phyloP scores from a whole-genome alignment of 2,329 filamentous ascomycete genomes.

The Aspergillus bombycis region DNA sequence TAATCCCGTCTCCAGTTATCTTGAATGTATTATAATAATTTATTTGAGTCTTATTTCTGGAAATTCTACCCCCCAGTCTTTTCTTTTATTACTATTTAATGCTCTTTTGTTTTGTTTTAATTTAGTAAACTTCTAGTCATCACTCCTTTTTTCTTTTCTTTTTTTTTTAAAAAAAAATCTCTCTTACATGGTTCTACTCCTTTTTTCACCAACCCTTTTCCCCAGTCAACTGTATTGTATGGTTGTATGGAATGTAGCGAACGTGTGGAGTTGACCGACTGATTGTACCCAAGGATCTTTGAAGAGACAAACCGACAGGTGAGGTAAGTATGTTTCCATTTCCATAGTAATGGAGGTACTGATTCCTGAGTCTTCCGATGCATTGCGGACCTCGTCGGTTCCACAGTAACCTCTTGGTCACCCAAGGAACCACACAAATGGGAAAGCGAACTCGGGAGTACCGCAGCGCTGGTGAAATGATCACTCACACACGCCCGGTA shows the following conservation, averaged over 20 bases:
- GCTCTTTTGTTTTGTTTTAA: neutral
- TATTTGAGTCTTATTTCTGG: constrained; percentile 8
- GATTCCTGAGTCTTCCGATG: constrained; percentile 4
- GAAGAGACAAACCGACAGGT: neutral
- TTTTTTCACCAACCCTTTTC: neutral
- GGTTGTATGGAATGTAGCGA: neutral
- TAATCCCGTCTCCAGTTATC: constrained; percentile 5
- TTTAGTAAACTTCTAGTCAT: neutral
- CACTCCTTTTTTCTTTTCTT: neutral
- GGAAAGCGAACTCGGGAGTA: constrained; percentile 1
- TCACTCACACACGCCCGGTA: neutral
- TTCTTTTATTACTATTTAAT: constrained; percentile 1
- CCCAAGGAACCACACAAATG: constrained; percentile 5
- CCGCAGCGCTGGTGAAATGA: constrained; percentile 1
- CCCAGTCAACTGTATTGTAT: constrained; percentile 1
- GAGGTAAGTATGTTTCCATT: constrained; percentile 4
- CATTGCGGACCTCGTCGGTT: constrained; percentile 11
- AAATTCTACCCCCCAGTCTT: neutral
- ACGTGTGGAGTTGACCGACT: neutral
- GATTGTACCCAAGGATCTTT: neutral
- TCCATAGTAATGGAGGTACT: neutral
- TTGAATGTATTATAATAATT: neutral
- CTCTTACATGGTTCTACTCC: neutral
- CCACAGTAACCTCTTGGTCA: constrained; percentile 5
- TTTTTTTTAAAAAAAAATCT: neutral